Evolutionary conservation across 495 filamentous ascomycete genomes (phyloP).

Genomic region (Lophiostoma macrostomum): DNA sequence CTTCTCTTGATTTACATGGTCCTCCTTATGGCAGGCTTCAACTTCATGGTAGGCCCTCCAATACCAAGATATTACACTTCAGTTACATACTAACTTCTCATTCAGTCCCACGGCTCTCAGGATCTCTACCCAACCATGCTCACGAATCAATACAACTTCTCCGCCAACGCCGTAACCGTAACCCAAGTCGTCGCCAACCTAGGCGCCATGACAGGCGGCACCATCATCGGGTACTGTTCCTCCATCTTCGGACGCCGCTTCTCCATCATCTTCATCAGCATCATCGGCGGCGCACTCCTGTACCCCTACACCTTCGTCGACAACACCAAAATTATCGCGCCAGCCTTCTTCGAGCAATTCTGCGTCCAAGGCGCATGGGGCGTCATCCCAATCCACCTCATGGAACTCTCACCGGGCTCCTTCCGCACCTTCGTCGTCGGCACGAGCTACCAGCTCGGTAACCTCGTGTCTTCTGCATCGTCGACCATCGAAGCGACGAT

Average conservation of each 20-base stretch:
- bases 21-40: constrained; percentile 85
- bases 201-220: constrained; percentile 77
- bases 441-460: constrained; percentile 81
- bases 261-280: constrained; percentile 71
- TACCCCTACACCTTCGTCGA: constrained; percentile 78
- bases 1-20: constrained; percentile 75
- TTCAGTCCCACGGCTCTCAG: constrained; percentile 81
- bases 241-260: constrained; percentile 83
- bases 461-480: constrained; percentile 73
- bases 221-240: constrained; percentile 68
- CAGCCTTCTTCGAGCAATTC: constrained; percentile 91
- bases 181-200: constrained; percentile 84
- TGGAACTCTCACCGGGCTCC: constrained; percentile 77
- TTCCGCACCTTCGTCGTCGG: constrained; percentile 85
- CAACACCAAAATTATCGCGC: constrained; percentile 62
- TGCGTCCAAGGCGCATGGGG: constrained; percentile 60
- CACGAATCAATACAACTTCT: constrained; percentile 71
- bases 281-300: constrained; percentile 73
- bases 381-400: constrained; percentile 63
- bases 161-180: constrained; percentile 67
- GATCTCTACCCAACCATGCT: constrained; percentile 89
- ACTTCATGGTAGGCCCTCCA: constrained; percentile 68
- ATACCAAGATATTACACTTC: neutral
- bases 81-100: neutral
- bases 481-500: constrained; percentile 82